A percentile compares a stretch with the other conserved stretches of the same genome.
Evolutionary conservation across 2,329 filamentous ascomycete genomes (phyloP).

Genomic region (Pseudocercospora crystallina): DNA sequence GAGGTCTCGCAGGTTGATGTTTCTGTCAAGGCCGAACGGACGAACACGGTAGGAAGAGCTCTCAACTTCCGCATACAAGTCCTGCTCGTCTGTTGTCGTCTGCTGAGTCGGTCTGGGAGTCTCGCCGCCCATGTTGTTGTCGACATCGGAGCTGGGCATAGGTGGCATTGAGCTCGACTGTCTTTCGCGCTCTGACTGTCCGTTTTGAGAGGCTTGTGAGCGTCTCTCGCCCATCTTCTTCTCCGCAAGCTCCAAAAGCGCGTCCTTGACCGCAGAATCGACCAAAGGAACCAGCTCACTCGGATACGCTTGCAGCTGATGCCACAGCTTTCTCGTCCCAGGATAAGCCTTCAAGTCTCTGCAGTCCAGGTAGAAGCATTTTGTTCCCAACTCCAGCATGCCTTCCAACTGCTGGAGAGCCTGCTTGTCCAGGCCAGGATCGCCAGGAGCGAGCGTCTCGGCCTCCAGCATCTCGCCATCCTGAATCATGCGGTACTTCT

Average conservation of each 20-base stretch:
- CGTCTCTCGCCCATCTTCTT: constrained; percentile 70
- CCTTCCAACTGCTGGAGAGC: constrained; percentile 80
- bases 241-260: constrained; percentile 85
- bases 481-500: constrained; percentile 89
- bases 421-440: constrained; percentile 73
- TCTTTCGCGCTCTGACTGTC: constrained; percentile 32
- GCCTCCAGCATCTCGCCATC: constrained; percentile 75
- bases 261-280: constrained; percentile 90
- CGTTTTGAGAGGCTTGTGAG: constrained; percentile 33
- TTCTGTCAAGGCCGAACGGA: constrained; percentile 82
- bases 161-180: constrained; percentile 70
- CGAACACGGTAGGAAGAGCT: constrained; percentile 79
- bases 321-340: constrained; percentile 88
- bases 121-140: constrained; percentile 36
- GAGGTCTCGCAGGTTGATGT: constrained; percentile 87
- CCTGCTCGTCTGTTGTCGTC: constrained; percentile 53
- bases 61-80: constrained; percentile 74
- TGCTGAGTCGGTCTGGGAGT: constrained; percentile 38
- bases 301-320: constrained; percentile 90
- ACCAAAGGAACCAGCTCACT: constrained; percentile 95
- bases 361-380: constrained; percentile 82
- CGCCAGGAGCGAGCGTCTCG: constrained; percentile 65
- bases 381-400: constrained; percentile 84
- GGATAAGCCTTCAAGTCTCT: constrained; percentile 90
- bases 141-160: constrained; percentile 75